Conservation (phyloP, 1,284 basidiomycete species). For the Mycocalia duriaeana region DNA sequence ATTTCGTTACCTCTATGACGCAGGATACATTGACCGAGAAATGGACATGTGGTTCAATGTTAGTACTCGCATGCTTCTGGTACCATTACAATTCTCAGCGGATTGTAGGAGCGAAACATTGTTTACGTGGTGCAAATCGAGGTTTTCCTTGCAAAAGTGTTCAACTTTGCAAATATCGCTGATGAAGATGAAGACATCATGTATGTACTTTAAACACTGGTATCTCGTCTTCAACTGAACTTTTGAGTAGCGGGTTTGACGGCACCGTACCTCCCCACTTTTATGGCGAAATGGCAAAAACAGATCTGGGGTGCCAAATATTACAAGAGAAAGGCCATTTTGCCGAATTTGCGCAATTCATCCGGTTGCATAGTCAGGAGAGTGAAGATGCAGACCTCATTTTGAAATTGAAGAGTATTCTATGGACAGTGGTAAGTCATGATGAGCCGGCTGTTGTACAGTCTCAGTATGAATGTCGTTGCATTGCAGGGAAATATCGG, state of each 20-base stretch:
- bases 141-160: conserved; percentile 75
- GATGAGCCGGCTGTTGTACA: background rate
- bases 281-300: conserved; percentile 96
- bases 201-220: conserved; percentile 31
- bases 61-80: conserved; percentile 21
- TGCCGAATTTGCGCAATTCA: conserved; percentile 85
- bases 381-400: conserved; percentile 80
- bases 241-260: conserved; percentile 60
- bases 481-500: conserved; percentile 83
- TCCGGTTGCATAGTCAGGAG: conserved; percentile 84
- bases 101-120: conserved; percentile 73
- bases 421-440: conserved; percentile 88
- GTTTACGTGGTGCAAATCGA: conserved; percentile 87
- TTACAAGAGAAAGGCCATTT: conserved; percentile 90
- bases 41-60: conserved; percentile 96
- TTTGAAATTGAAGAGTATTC: conserved; percentile 86
- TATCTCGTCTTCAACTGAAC: background rate
- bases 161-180: conserved; percentile 47
- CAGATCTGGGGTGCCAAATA: conserved; percentile 88
- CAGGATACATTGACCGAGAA: conserved; percentile 90
- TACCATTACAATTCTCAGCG: conserved; percentile 1
- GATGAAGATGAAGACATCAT: conserved; percentile 65
- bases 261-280: conserved; percentile 92
- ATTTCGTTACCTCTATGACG: conserved; percentile 87
- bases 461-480: conserved; percentile 2